Conservation (phyloP, 2,329 filamentous ascomycete genomes). For the Trichoderma sp. region DNA sequence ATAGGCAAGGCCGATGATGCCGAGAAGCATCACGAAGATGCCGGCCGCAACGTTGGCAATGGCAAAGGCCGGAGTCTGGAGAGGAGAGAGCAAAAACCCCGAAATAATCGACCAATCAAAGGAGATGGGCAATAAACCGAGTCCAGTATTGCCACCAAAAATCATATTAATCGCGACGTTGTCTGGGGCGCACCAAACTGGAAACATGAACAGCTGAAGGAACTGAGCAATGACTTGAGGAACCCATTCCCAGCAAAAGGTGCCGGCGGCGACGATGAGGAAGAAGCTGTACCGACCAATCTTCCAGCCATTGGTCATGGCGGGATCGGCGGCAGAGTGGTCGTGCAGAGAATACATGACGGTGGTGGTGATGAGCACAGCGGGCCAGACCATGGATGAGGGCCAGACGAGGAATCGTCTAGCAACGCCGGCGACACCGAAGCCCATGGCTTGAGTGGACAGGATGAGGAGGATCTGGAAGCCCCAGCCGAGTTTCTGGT, state of each 20-base stretch:
- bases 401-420: constrained; percentile 63
- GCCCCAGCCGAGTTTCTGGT: constrained; percentile 55
- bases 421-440: constrained; percentile 62
- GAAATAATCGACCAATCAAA: constrained; percentile 67
- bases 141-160: constrained; percentile 63
- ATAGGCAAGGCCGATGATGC: constrained; percentile 58
- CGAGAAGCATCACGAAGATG: constrained; percentile 51
- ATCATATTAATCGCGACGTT: constrained; percentile 65
- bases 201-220: constrained; percentile 61
- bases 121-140: constrained; percentile 65
- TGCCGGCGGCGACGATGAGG: constrained; percentile 51
- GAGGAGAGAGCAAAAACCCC: constrained; percentile 58
- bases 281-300: constrained; percentile 62
- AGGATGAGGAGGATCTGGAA: constrained; percentile 63
- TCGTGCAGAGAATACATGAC: constrained; percentile 69
- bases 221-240: constrained; percentile 62
- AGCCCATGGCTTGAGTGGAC: constrained; percentile 64
- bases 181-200: constrained; percentile 64
- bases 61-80: constrained; percentile 63
- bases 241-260: constrained; percentile 62
- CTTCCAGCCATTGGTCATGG: constrained; percentile 58
- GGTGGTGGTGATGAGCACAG: constrained; percentile 61
- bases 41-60: constrained; percentile 61
- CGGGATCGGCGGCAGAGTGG: constrained; percentile 54
- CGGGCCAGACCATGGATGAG: constrained; percentile 67